Conservation (phyloP, 352 stramenopile species). For the Pseudoperonospora humuli region DNA sequence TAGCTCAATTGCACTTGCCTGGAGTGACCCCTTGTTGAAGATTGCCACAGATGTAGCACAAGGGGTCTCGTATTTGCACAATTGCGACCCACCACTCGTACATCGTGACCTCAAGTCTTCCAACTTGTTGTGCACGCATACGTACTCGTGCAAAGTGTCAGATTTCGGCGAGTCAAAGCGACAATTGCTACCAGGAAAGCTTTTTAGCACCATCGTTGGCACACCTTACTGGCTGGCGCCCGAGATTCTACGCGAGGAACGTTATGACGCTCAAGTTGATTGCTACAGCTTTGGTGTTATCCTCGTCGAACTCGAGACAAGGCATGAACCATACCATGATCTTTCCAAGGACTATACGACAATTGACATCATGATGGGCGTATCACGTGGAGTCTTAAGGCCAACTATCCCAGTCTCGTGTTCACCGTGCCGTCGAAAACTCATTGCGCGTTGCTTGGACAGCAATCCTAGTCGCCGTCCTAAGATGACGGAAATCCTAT, state of each 20-base stretch:
- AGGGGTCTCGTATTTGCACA: slow-evolving; percentile 74
- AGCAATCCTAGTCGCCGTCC: slow-evolving; percentile 46
- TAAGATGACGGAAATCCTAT: slow-evolving; percentile 74
- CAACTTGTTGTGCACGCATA: slow-evolving; percentile 66
- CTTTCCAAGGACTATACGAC: slow-evolving; percentile 44
- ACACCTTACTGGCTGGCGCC: slow-evolving; percentile 83
- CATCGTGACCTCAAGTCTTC: slow-evolving; percentile 81
- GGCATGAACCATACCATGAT: slow-evolving; percentile 66
- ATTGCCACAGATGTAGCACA: slow-evolving; percentile 79
- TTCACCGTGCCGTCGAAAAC: slow-evolving; percentile 41
- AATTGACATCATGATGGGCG: slow-evolving; percentile 78
- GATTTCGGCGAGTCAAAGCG: slow-evolving; percentile 77
- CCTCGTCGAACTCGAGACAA: slow-evolving; percentile 74
- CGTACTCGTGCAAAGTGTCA: slow-evolving; percentile 75
- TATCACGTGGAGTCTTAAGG: slow-evolving; percentile 47
- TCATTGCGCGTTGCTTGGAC: slow-evolving; percentile 63
- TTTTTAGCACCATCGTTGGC: slow-evolving; percentile 72
- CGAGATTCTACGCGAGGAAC: slow-evolving; percentile 76
- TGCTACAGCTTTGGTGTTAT: slow-evolving; percentile 87
- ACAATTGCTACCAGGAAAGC: slow-evolving; percentile 28
- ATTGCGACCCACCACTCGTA: slow-evolving; percentile 66
- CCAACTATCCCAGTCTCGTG: slow-evolving; percentile 62
- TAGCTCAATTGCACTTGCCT: slow-evolving; percentile 56
- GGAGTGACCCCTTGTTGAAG: slow-evolving; percentile 70
- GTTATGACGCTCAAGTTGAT: slow-evolving; percentile 77